Percentiles rank a stretch among this genome's conserved stretches.
These are phyloP conservation scores for Penicillium olsonii DNA, from an alignment of 2,329 filamentous ascomycete genomes.

Conservation along the genomic window DNA sequence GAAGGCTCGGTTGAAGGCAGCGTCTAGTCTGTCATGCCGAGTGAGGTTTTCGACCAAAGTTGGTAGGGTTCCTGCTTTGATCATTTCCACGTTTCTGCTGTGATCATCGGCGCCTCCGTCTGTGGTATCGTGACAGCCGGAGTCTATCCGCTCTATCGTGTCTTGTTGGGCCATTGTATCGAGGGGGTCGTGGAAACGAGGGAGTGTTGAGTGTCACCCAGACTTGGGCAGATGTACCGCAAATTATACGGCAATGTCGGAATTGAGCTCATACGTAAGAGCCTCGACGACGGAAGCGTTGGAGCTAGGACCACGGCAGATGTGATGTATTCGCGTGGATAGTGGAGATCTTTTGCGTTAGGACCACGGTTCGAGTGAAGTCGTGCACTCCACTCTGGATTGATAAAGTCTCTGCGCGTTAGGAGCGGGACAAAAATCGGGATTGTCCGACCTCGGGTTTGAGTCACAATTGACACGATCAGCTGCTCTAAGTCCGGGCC, in stretches of 20 bases:
- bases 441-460: background rate
- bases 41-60: conserved; percentile 90
- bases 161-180: background rate
- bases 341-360: background rate
- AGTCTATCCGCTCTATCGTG: background rate
- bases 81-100: conserved; percentile 5
- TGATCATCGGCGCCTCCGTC: conserved; percentile 14
- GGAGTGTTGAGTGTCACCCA: background rate
- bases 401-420: background rate
- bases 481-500: background rate
- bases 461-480: background rate
- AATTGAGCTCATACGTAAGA: background rate
- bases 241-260: background rate
- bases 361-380: background rate
- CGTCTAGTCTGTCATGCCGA: conserved; percentile 86
- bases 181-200: background rate
- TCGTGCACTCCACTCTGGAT: background rate
- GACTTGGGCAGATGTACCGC: background rate
- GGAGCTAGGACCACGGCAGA: background rate
- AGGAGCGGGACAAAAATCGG: background rate
- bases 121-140: conserved; percentile 9
- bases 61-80: conserved; percentile 66
- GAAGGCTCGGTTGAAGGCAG: conserved; percentile 92
- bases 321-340: background rate
- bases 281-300: background rate